Percentiles rank a stretch among this genome's conserved stretches.
phyloP scores from a whole-genome alignment of 2,329 filamentous ascomycete genomes.

The Beauveria sp. region DNA sequence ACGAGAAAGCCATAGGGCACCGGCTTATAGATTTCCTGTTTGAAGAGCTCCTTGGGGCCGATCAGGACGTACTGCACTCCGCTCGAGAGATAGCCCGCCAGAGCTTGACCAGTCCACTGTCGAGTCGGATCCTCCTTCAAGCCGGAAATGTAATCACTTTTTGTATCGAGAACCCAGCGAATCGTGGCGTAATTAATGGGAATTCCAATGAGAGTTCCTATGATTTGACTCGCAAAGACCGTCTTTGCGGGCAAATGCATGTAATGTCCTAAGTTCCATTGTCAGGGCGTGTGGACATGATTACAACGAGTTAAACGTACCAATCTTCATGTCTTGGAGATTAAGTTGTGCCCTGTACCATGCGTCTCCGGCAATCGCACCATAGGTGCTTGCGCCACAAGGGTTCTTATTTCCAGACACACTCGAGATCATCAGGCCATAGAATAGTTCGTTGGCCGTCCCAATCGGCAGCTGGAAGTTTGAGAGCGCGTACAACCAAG shows the following conservation, averaged over 20 bases:
- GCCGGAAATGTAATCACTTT: constrained; percentile 47
- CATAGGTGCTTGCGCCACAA: constrained; percentile 49
- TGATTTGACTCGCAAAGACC: constrained; percentile 54
- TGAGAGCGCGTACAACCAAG: constrained; percentile 52
- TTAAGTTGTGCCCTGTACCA: constrained; percentile 53
- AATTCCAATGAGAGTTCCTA: constrained; percentile 50
- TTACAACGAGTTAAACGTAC: not conserved
- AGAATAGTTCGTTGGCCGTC: constrained; percentile 52
- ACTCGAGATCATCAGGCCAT: constrained; percentile 51
- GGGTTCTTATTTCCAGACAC: constrained; percentile 46
- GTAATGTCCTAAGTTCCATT: constrained; percentile 36
- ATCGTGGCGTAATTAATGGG: constrained; percentile 56
- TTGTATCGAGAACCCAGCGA: constrained; percentile 50
- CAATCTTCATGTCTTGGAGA: constrained; percentile 57
- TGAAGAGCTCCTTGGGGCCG: constrained; percentile 41
- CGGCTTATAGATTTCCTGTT: constrained; percentile 36
- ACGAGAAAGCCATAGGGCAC: constrained; percentile 48
- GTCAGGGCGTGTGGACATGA: not conserved
- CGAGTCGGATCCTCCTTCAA: constrained; percentile 43
- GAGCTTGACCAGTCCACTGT: constrained; percentile 53
- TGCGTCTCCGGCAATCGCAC: constrained; percentile 51
- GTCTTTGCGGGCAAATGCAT: constrained; percentile 53
- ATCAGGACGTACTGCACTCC: constrained; percentile 55
- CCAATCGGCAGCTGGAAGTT: constrained; percentile 47
- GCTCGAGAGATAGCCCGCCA: constrained; percentile 44